These are phyloP conservation scores for Colletotrichum sp. DNA, from an alignment of 2,329 filamentous ascomycete species.

Conservation along the genomic window DNA sequence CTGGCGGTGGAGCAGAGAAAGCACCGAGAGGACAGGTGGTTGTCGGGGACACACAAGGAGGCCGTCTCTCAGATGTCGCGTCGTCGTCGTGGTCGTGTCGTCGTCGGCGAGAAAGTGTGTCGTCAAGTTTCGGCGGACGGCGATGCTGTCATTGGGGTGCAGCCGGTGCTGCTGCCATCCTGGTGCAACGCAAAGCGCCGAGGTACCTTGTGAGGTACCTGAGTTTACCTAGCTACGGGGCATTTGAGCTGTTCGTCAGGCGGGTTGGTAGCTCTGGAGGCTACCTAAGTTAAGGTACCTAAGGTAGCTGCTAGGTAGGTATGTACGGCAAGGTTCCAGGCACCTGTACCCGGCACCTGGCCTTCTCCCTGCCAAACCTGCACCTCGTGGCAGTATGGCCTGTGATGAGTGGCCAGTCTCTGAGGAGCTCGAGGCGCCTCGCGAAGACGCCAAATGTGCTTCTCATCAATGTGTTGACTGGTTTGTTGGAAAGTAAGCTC, in stretches of 20 bases:
- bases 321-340: not conserved
- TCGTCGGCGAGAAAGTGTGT: not conserved
- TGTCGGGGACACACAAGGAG: not conserved
- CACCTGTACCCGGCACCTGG: not conserved
- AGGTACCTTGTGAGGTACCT: not conserved
- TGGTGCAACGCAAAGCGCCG: not conserved
- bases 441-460: not conserved
- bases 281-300: not conserved
- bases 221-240: not conserved
- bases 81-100: not conserved
- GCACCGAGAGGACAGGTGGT: not conserved
- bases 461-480: not conserved
- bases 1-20: not conserved
- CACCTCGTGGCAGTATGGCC: not conserved
- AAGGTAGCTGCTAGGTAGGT: not conserved
- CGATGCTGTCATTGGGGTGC: constrained; percentile 19
- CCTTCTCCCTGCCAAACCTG: not conserved
- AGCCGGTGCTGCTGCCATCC: constrained; percentile 6
- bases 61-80: constrained; percentile 1
- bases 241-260: not conserved
- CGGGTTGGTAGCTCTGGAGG: not conserved
- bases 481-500: not conserved
- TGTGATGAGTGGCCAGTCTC: not conserved
- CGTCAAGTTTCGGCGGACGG: constrained; percentile 7
- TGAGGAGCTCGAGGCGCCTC: not conserved